phyloP scores from a whole-genome alignment of 129 eudicot species.

The Lonicera japonica region DNA sequence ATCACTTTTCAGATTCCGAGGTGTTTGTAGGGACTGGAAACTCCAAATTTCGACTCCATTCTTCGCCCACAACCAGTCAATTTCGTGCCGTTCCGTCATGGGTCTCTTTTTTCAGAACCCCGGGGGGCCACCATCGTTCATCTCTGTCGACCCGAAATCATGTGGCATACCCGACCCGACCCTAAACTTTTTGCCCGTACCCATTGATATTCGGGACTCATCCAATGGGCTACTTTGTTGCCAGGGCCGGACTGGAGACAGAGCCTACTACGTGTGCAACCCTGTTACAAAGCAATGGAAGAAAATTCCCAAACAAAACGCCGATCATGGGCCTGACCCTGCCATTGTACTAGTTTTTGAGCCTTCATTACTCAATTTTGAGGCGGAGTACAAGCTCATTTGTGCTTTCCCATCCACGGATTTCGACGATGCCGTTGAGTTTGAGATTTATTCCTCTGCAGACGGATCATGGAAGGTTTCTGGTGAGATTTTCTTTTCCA shows the following conservation, averaged over 20 bases:
- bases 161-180: constrained; percentile 61
- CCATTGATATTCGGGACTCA: constrained; percentile 44
- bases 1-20: constrained; percentile 36
- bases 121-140: constrained; percentile 27
- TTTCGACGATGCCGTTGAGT: constrained; percentile 54
- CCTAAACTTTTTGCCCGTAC: constrained; percentile 54
- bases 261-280: constrained; percentile 55
- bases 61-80: constrained; percentile 67
- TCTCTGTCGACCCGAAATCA: constrained; percentile 38
- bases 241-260: constrained; percentile 33
- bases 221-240: constrained; percentile 67
- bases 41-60: constrained; percentile 52
- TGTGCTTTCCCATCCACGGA: constrained; percentile 57
- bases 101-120: constrained; percentile 45
- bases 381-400: constrained; percentile 46
- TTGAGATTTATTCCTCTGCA: constrained; percentile 51
- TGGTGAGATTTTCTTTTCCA: constrained; percentile 45
- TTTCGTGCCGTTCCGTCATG: constrained; percentile 22
- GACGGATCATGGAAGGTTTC: constrained; percentile 47
- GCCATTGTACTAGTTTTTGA: constrained; percentile 47
- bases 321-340: constrained; percentile 49
- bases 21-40: constrained; percentile 66
- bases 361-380: constrained; percentile 60
- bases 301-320: constrained; percentile 43
- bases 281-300: constrained; percentile 56